A percentile compares a stretch with the other conserved stretches of the same genome.
phyloP scores from a whole-genome alignment of 257 asterid species.

The Avicennia marina region DNA sequence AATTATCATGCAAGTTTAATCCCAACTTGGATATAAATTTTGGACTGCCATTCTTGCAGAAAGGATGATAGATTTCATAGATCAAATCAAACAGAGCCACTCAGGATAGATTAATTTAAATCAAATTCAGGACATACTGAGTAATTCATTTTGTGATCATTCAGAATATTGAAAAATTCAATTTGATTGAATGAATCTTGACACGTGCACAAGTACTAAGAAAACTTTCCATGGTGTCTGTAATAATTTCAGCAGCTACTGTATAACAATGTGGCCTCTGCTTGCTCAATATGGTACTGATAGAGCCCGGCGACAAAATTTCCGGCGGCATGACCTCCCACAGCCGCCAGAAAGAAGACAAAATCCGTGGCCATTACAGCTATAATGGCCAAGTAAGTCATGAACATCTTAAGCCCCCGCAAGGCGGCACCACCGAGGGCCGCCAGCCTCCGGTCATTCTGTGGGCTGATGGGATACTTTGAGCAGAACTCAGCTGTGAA shows the following conservation, averaged over 20 bases:
- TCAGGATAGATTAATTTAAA: too few species aligned
- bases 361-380: conserved; percentile 39
- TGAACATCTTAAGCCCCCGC: conserved; percentile 39
- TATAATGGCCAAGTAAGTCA: conserved; percentile 38
- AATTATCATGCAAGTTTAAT: too few species aligned
- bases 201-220: background rate
- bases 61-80: too few species aligned
- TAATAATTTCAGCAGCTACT: conserved; percentile 6
- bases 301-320: conserved; percentile 30
- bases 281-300: conserved; percentile 28
- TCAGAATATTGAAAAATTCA: too few species aligned
- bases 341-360: conserved; percentile 33
- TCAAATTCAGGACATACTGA: too few species aligned
- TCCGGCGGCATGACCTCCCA: conserved; percentile 59
- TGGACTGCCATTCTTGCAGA: too few species aligned
- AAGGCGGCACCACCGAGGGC: conserved; percentile 28
- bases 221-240: too few species aligned
- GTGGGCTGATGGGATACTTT: conserved; percentile 25
- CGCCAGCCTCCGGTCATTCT: conserved; percentile 15
- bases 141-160: too few species aligned
- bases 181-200: too few species aligned
- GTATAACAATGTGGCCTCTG: conserved; percentile 9
- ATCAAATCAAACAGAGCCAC: too few species aligned
- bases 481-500: conserved; percentile 45
- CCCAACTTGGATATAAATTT: too few species aligned